Evolutionary conservation across 495 filamentous ascomycete genomes (phyloP).

Genomic region (Penicillium dipodomyicola): DNA sequence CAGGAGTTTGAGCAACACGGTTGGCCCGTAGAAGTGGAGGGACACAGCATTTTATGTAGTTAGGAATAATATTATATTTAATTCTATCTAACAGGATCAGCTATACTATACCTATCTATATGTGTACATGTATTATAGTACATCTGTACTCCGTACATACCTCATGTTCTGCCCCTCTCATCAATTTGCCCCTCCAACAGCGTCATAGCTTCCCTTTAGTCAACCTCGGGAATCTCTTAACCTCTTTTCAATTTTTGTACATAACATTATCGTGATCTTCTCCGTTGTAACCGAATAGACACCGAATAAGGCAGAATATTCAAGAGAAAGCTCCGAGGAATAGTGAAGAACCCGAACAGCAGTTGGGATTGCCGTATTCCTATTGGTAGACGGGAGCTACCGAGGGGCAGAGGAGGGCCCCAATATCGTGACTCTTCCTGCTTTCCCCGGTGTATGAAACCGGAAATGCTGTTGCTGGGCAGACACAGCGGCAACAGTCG

Average conservation of each 20-base stretch:
- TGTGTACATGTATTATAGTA: no score
- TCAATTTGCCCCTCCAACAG: slow-evolving; percentile 12
- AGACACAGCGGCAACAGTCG: slow-evolving; percentile 38
- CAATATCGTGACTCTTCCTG: slow-evolving; percentile 50
- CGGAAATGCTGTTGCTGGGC: slow-evolving; percentile 41
- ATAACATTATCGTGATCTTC: slow-evolving; percentile 12
- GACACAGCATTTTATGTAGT: not conserved
- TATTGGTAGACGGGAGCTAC: slow-evolving; percentile 41
- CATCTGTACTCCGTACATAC: not conserved
- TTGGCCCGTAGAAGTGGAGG: not conserved
- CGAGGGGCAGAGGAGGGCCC: slow-evolving; percentile 27
- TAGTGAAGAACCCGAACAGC: slow-evolving; percentile 22
- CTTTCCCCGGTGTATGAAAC: slow-evolving; percentile 54
- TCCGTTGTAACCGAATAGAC: slow-evolving; percentile 24
- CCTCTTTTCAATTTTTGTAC: not conserved
- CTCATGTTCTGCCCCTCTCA: slow-evolving; percentile 18
- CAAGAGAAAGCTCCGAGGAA: slow-evolving; percentile 28
- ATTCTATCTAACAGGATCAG: not conserved
- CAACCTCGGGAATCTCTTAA: slow-evolving; percentile 7
- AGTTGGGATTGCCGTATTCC: slow-evolving; percentile 17
- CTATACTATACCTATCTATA: not conserved
- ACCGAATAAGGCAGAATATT: slow-evolving; percentile 37
- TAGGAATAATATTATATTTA: not conserved
- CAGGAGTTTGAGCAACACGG: not conserved
- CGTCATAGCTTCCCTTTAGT: slow-evolving; percentile 7